A percentile compares a stretch with the other conserved stretches of the same genome.
phyloP scores from a whole-genome alignment of 73 alveolate genomes.

The Blepharisma stoltei region DNA sequence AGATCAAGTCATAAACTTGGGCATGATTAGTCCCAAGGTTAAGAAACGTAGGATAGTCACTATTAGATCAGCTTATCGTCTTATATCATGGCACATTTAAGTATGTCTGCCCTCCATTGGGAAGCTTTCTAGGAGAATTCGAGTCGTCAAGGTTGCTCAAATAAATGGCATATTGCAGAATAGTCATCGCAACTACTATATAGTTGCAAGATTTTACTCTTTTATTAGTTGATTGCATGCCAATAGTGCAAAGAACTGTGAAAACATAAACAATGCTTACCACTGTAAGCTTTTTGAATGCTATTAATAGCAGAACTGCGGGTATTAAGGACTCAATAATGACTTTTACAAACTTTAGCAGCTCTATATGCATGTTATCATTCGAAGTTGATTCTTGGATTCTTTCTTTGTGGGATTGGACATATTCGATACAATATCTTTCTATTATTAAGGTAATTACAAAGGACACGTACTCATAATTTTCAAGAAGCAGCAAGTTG shows the following conservation, averaged over 20 bases:
- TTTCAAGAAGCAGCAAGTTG: background rate
- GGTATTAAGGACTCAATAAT: conserved; percentile 8
- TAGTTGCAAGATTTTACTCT: background rate
- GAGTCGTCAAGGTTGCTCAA: background rate
- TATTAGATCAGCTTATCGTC: background rate
- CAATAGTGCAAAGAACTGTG: background rate
- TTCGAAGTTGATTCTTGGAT: background rate
- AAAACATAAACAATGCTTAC: conserved; percentile 10
- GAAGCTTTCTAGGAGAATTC: conserved; percentile 8
- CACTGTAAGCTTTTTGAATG: conserved; percentile 4
- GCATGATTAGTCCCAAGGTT: background rate
- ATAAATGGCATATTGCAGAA: background rate
- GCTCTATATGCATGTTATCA: background rate
- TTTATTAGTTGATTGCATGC: background rate
- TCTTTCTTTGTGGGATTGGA: background rate
- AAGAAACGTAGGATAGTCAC: background rate
- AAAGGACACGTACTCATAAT: background rate
- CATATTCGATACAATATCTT: conserved; percentile 5
- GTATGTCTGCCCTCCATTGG: background rate
- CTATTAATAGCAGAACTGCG: background rate
- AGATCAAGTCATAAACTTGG: background rate
- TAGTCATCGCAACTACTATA: background rate
- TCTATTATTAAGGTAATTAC: background rate
- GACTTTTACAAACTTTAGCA: background rate
- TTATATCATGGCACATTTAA: conserved; percentile 12